These are phyloP conservation scores for Avena sativa DNA, from an alignment of 176 grass and related monocot genomes.

Conservation along the genomic window DNA sequence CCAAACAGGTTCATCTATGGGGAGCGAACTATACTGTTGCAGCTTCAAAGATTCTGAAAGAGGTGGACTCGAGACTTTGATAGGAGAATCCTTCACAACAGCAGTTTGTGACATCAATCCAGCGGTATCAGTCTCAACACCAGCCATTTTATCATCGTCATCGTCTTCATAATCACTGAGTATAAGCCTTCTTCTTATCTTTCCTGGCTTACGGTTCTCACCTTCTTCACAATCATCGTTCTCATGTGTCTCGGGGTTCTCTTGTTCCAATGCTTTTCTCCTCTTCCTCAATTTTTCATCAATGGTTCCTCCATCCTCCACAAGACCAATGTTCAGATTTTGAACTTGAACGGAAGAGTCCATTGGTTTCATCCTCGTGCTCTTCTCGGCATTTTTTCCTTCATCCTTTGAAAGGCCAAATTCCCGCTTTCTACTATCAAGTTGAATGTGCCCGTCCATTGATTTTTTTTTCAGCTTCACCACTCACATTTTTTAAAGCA, in stretches of 20 bases:
- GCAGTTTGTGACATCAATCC: background rate
- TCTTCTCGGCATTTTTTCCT: background rate
- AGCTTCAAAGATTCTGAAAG: background rate
- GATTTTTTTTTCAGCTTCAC: background rate
- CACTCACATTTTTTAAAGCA: background rate
- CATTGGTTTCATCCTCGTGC: background rate
- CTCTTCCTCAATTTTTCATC: background rate
- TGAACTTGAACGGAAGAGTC: background rate
- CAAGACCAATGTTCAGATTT: background rate
- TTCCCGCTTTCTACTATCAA: background rate
- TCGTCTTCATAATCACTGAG: background rate
- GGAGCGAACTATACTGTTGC: background rate
- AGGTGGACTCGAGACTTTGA: background rate
- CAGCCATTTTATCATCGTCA: too few species aligned
- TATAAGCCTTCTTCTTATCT: background rate
- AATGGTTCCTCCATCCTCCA: background rate
- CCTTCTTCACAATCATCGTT: background rate
- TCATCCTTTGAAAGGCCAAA: background rate
- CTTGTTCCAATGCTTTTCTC: background rate
- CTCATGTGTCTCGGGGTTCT: background rate
- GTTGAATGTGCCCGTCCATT: background rate
- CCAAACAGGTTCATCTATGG: conserved; percentile 40
- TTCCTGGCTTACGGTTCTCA: background rate
- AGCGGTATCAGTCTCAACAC: background rate
- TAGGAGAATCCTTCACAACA: background rate